A percentile compares a stretch with the other conserved stretches of the same genome.
Evolutionary conservation across 805 yeast species (phyloP).

Genomic region (Nakazawaea laoshanensis): DNA sequence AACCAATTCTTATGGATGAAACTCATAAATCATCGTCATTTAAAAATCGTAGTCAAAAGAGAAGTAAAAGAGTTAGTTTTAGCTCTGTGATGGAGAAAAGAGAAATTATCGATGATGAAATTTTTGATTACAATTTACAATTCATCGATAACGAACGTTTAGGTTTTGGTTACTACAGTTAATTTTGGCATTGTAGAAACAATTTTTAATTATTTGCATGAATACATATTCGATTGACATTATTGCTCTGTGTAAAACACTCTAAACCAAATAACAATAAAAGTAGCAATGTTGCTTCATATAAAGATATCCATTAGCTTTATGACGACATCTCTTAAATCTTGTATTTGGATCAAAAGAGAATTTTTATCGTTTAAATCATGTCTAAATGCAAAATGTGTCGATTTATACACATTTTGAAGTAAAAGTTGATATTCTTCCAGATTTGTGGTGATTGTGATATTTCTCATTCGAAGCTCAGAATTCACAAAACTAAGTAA

Average conservation of each 20-base stretch:
- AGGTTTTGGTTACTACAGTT: conserved; percentile 6
- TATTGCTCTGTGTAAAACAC: not conserved
- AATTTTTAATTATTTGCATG: too few relatives aligned
- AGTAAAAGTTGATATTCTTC: conserved; percentile 25
- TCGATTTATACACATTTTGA: conserved; percentile 25
- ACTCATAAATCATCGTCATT: not conserved
- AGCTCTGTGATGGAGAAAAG: conserved; percentile 32
- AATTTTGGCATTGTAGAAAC: not conserved
- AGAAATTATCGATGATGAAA: conserved; percentile 34
- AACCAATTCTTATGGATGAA: conserved; percentile 7
- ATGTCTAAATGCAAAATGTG: conserved; percentile 28
- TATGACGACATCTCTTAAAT: conserved; percentile 26
- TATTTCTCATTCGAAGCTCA: conserved; percentile 26
- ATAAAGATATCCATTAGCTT: conserved; percentile 22
- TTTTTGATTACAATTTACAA: conserved; percentile 27
- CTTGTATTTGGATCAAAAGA: conserved; percentile 17
- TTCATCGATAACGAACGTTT: conserved; percentile 13
- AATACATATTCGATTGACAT: not conserved
- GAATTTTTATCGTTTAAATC: conserved; percentile 12
- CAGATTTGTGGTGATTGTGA: conserved; percentile 18
- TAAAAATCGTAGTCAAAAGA: not conserved
- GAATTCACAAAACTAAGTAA: conserved; percentile 25
- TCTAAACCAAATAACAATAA: not conserved
- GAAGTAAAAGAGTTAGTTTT: conserved; percentile 30
- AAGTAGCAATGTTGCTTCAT: not conserved